A percentile compares a stretch with the other conserved stretches of the same genome.
Evolutionary conservation across 805 yeast genomes (phyloP).

Genomic region (Wickerhamomyces canadensis): DNA sequence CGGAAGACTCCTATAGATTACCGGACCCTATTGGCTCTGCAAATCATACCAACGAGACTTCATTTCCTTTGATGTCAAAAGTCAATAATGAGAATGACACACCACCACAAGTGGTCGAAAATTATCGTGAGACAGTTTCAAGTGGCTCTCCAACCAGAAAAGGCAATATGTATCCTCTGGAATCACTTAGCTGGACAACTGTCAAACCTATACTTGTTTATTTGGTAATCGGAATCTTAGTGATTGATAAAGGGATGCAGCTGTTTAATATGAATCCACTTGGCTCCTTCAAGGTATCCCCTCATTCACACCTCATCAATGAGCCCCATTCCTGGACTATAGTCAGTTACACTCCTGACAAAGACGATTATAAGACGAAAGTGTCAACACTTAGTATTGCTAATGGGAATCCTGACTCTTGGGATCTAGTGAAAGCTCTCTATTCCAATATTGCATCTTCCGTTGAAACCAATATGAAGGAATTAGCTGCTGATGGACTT

Average conservation of each 20-base stretch:
- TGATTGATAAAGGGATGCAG: slow-evolving; percentile 16
- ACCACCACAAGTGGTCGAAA: too few species aligned
- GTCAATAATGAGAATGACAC: background rate
- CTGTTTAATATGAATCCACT: slow-evolving; percentile 7
- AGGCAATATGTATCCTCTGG: slow-evolving; percentile 5
- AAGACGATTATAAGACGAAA: background rate
- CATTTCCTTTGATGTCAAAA: too few species aligned
- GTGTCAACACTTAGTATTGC: background rate
- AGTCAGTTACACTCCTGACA: background rate
- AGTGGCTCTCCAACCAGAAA: too few species aligned
- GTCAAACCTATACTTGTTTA: slow-evolving; percentile 10
- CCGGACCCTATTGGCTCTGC: slow-evolving; percentile 10
- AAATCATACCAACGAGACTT: background rate
- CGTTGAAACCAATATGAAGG: background rate
- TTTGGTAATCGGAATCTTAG: slow-evolving; percentile 12
- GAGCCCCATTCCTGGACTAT: background rate
- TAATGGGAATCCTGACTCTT: slow-evolving; percentile 6
- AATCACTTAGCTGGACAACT: slow-evolving; percentile 2
- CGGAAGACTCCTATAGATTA: slow-evolving; percentile 6
- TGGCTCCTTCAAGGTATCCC: background rate
- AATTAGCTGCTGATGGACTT: too few species aligned
- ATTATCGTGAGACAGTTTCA: too few species aligned
- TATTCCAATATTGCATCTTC: slow-evolving; percentile 5
- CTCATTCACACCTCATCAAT: background rate
- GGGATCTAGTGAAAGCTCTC: slow-evolving; percentile 10